These are phyloP conservation scores for Ajuga chamaepitys DNA, from an alignment of 257 asterid genomes.

Conservation along the genomic window DNA sequence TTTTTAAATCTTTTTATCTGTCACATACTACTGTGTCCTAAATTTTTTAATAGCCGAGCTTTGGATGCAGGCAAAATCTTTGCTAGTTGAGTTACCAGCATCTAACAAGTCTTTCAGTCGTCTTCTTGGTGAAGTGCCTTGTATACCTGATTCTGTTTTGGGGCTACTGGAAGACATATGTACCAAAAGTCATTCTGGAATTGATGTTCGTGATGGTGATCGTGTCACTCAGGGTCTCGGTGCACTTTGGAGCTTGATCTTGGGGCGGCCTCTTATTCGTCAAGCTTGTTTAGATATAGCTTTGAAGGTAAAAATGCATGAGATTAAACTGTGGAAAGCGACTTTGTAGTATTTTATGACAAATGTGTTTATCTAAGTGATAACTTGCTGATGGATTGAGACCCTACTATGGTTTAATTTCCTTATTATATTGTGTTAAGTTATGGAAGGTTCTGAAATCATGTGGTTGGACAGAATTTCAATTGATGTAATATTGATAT, in stretches of 20 bases:
- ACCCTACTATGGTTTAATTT: background rate
- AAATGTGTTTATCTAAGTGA: background rate
- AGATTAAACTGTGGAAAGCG: background rate
- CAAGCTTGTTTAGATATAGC: constrained; percentile 89
- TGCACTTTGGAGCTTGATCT: constrained; percentile 84
- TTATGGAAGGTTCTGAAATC: background rate
- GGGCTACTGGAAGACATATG: constrained; percentile 71
- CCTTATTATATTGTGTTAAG: background rate
- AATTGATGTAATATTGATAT: too few relatives aligned
- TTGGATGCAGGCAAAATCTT: constrained; percentile 61
- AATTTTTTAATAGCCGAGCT: constrained; percentile 22
- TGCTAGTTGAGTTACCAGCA: constrained; percentile 76
- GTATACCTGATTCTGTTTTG: constrained; percentile 72
- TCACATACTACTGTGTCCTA: background rate
- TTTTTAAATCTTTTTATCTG: constrained; percentile 11
- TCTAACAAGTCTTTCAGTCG: constrained; percentile 92
- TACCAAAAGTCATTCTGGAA: constrained; percentile 46
- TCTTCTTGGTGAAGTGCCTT: constrained; percentile 92
- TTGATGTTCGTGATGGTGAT: constrained; percentile 66
- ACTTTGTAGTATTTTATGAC: constrained; percentile 7
- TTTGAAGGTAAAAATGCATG: constrained; percentile 55
- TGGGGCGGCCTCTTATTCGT: constrained; percentile 79
- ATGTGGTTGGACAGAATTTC: background rate
- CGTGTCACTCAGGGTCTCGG: constrained; percentile 99
- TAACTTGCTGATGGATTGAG: background rate